A percentile compares a stretch with the other conserved stretches of the same genome.
phyloP scores from a whole-genome alignment of 1,284 basidiomycete genomes.

The Stygiomarasmius scandens region DNA sequence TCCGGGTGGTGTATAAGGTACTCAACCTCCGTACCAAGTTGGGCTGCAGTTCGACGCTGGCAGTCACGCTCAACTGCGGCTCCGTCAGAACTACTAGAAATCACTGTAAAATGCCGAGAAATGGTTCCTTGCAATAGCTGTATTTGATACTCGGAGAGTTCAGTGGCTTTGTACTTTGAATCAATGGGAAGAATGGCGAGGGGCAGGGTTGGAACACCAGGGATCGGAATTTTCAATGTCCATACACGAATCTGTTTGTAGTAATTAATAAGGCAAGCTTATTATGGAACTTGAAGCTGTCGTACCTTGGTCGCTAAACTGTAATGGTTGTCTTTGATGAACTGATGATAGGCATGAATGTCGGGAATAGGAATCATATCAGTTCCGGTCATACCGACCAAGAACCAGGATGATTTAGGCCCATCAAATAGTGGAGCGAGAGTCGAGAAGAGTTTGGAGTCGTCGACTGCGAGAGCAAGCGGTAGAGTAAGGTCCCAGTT shows the following conservation, averaged over 20 bases:
- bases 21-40: slow-evolving; percentile 6
- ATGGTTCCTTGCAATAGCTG: background rate
- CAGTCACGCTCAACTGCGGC: slow-evolving; percentile 25
- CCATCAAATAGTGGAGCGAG: slow-evolving; percentile 5
- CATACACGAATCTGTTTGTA: slow-evolving; percentile 24
- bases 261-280: background rate
- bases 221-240: slow-evolving; percentile 24
- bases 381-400: slow-evolving; percentile 19
- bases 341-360: slow-evolving; percentile 12
- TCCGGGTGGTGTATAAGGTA: slow-evolving; percentile 14
- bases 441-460: slow-evolving; percentile 12
- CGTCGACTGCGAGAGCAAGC: slow-evolving; percentile 4
- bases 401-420: slow-evolving; percentile 13
- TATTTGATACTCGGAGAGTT: slow-evolving; percentile 12
- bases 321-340: background rate
- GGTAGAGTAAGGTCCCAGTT: background rate
- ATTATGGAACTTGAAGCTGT: background rate
- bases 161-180: slow-evolving; percentile 11
- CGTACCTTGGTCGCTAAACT: slow-evolving; percentile 23
- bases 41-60: slow-evolving; percentile 14
- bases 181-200: slow-evolving; percentile 25
- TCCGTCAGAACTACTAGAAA: slow-evolving; percentile 22
- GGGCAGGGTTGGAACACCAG: slow-evolving; percentile 23
- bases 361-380: slow-evolving; percentile 20
- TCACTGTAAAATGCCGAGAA: slow-evolving; percentile 1